Conservation (phyloP, 2,329 filamentous ascomycete genomes). For the Fusarium pseudocircinatum region DNA sequence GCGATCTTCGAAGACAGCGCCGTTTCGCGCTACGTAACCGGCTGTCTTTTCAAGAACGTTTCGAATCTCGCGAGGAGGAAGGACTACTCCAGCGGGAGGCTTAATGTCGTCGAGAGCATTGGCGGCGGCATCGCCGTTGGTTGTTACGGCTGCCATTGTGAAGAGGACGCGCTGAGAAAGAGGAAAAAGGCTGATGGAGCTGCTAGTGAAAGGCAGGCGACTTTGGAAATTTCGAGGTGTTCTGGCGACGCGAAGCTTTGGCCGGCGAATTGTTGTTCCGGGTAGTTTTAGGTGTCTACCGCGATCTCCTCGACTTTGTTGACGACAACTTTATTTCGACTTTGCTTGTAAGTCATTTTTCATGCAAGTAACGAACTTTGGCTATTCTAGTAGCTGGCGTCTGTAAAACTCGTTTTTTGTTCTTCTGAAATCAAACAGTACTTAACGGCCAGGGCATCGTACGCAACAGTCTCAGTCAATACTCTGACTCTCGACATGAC, state of each 20-base stretch:
- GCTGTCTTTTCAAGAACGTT: slow-evolving; percentile 91
- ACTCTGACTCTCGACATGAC: background rate
- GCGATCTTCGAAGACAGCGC: slow-evolving; percentile 78
- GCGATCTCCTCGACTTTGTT: background rate
- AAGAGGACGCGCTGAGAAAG: slow-evolving; percentile 7
- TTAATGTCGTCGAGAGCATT: slow-evolving; percentile 72
- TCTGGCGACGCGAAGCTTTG: slow-evolving; percentile 32
- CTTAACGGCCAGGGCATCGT: background rate
- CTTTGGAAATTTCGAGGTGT: slow-evolving; percentile 42
- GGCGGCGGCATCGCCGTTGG: slow-evolving; percentile 63
- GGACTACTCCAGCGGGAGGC: slow-evolving; percentile 82
- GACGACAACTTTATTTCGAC: background rate
- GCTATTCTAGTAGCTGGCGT: background rate
- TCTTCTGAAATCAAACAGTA: background rate
- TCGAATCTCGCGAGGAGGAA: slow-evolving; percentile 90
- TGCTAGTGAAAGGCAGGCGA: background rate
- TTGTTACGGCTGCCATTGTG: slow-evolving; percentile 48
- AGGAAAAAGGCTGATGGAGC: slow-evolving; percentile 13
- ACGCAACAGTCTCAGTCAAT: background rate
- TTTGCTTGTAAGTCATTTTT: background rate
- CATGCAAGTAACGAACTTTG: too few relatives aligned
- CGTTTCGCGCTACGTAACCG: slow-evolving; percentile 82
- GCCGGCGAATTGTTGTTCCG: slow-evolving; percentile 27
- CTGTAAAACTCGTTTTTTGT: background rate
- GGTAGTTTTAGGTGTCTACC: background rate